Evolutionary conservation across 352 stramenopile species (phyloP).

Genomic region (Halophytophthora batemanensis): DNA sequence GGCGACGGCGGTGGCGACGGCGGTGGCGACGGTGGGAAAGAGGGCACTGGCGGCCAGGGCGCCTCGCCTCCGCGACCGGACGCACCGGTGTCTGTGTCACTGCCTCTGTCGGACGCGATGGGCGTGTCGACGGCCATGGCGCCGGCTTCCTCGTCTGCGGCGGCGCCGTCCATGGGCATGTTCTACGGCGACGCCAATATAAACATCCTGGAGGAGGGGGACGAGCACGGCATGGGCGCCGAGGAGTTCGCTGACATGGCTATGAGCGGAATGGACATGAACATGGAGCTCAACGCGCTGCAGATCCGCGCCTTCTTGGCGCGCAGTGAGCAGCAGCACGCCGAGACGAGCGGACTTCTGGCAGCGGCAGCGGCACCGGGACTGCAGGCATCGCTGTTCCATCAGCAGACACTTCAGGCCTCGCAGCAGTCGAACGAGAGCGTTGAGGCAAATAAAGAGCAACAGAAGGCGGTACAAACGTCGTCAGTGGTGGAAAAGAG

Average conservation of each 20-base stretch:
- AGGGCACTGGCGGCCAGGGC: too few species aligned
- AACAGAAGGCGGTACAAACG: neutral
- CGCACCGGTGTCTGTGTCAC: too few species aligned
- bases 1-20: too few species aligned
- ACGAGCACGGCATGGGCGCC: constrained; percentile 43
- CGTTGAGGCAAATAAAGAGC: neutral
- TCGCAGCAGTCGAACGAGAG: neutral
- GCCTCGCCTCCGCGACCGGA: too few species aligned
- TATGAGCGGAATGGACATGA: constrained; percentile 57
- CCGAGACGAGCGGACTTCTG: too few species aligned
- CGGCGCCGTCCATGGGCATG: too few species aligned
- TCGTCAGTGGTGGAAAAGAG: neutral
- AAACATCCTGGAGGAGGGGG: constrained; percentile 46
- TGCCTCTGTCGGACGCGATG: too few species aligned
- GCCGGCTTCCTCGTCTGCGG: too few species aligned
- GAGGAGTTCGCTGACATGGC: constrained; percentile 61
- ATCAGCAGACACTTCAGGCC: neutral
- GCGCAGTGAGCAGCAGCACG: constrained; percentile 21
- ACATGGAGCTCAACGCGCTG: constrained; percentile 52
- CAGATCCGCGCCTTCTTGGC: constrained; percentile 54
- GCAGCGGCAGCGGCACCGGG: neutral
- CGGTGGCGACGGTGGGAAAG: too few species aligned
- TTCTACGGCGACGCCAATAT: constrained; percentile 22
- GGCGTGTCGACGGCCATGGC: too few species aligned
- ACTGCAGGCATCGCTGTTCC: neutral